Percentiles rank a stretch among this genome's conserved stretches.
phyloP scores from a whole-genome alignment of 192 early-diverging fungal genomes.

The Linnemannia zychae region DNA sequence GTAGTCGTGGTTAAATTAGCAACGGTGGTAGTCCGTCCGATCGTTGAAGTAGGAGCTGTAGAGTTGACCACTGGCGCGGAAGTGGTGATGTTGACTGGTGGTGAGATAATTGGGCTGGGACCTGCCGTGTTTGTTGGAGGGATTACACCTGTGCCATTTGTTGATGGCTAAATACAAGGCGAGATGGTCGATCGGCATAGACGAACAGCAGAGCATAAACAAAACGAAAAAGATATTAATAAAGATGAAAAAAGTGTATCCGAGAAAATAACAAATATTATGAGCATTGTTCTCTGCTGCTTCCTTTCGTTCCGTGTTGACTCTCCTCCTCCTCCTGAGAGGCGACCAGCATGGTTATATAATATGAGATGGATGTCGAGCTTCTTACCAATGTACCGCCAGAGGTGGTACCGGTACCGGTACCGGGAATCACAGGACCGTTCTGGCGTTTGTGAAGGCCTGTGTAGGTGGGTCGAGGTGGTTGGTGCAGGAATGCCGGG shows the following conservation, averaged over 20 bases:
- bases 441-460: background rate
- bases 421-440: background rate
- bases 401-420: background rate
- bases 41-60: background rate
- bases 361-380: background rate
- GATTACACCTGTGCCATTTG: background rate
- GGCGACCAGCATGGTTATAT: background rate
- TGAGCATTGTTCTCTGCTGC: background rate
- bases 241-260: background rate
- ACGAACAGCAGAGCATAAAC: background rate
- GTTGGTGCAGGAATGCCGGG: background rate
- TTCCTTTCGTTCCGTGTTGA: background rate
- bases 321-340: background rate
- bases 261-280: background rate
- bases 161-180: background rate
- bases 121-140: background rate
- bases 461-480: background rate
- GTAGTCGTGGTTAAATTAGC: background rate
- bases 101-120: background rate
- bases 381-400: background rate
- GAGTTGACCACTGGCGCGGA: background rate
- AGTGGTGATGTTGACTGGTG: too few species aligned
- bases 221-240: background rate
- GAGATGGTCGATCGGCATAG: slow-evolving; percentile 1
- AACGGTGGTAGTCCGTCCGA: background rate